Evolutionary conservation across 73 alveolate species (phyloP).

Genomic region (Strombidium stylifer): DNA sequence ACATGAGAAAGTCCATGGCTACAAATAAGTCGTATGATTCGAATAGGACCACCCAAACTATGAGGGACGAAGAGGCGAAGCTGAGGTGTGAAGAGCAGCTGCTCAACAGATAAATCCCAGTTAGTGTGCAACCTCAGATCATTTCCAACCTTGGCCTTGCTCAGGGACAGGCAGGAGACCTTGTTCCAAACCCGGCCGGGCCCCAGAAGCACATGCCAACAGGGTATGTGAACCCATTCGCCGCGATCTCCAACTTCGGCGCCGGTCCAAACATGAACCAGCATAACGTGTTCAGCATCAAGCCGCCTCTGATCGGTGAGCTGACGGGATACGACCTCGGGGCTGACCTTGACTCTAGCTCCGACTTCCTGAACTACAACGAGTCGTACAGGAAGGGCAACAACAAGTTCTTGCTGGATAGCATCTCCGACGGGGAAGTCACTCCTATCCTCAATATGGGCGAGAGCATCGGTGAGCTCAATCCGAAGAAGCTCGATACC

Average conservation of each 20-base stretch:
- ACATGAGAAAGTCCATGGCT: background rate
- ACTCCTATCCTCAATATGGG: background rate
- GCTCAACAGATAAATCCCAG: constrained; percentile 24
- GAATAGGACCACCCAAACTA: constrained; percentile 15
- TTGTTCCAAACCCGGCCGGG: too few species aligned
- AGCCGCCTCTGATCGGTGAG: constrained; percentile 19
- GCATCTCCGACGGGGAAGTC: background rate
- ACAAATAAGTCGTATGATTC: background rate
- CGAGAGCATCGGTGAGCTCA: background rate
- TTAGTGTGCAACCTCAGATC: constrained; percentile 39
- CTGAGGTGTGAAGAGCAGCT: constrained; percentile 30
- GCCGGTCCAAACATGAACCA: too few species aligned
- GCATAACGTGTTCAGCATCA: background rate
- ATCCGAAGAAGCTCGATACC: background rate
- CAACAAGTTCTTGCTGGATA: background rate
- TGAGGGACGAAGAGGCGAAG: constrained; percentile 51
- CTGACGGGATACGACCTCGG: constrained; percentile 30
- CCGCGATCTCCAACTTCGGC: background rate
- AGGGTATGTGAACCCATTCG: constrained; percentile 16
- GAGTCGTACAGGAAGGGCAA: background rate
- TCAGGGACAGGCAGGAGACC: too few species aligned
- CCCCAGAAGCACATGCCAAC: too few species aligned
- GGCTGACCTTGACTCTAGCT: constrained; percentile 1
- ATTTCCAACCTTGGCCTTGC: constrained; percentile 11
- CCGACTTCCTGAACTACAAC: background rate